Base-by-base conservation (phyloP, 495 filamentous ascomycete species). In the Collariella sp. region DNA sequence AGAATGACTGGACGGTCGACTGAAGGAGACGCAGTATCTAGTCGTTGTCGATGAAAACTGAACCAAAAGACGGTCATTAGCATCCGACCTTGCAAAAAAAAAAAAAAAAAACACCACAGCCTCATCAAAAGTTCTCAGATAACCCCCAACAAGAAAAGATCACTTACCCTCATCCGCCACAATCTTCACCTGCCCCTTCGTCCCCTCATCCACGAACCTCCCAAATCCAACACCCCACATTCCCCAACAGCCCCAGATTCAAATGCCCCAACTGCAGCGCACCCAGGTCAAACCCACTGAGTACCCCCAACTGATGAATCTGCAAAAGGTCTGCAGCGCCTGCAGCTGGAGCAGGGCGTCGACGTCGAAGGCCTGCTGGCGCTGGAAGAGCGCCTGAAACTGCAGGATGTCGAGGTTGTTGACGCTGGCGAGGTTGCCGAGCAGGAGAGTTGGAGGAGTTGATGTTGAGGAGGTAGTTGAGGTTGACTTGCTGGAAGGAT, bases 401-500 rank as follows among this genome's bases (percentile, higher is more conserved):
- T 52, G 57, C 16, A 62, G 52, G 45, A 72, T 62, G 63, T 74
- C 62, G 53, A 75, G 63, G 65, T 70, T 68, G 67, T 75, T 70
- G 68, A 68, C 57, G 43, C 54, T 52, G 44, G 64, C 67, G 42
- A 75, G 65, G 56, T 69, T 62, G 22, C 59, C 63, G 24, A 76
- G 69, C 33, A 69, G 62, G 39, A 57, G 24, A 76, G 58, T 58
- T 76, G 53, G 50, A 74, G 64, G 50, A 41, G 67, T 75, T 74
- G 67, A 76, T 64, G 61, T 66, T 70, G 58, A 68, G 63, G 36
- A 76, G 63, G 64, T 76, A 74, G 65, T 71, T 67, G 35, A 76
- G 65, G 65, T 76, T 68, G 62, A 67, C 58, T 63, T 73, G 71
- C 52, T 57, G 59, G 59, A 75, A 73, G 58, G 12, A 46, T 39